These are phyloP conservation scores for Knoxia roxburghii DNA, from an alignment of 257 asterid species.

Conservation along the genomic window DNA sequence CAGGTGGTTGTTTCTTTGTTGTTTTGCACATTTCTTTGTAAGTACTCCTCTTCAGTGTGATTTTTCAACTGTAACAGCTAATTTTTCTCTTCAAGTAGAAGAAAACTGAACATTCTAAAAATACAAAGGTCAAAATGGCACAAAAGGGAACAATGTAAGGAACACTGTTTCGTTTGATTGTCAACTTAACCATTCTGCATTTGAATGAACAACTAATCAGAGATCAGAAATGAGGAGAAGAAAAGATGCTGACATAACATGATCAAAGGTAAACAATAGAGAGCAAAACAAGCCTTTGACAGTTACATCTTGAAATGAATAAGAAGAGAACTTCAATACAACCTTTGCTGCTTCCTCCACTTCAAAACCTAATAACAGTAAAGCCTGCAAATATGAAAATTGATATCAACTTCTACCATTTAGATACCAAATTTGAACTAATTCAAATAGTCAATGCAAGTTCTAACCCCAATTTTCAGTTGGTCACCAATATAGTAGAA, in stretches of 20 bases:
- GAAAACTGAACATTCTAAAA: background rate
- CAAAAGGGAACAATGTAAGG: background rate
- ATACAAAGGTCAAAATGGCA: background rate
- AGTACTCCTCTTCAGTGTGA: background rate
- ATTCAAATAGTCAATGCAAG: background rate
- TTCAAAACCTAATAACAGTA: conserved; percentile 70
- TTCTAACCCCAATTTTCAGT: background rate
- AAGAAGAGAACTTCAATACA: background rate
- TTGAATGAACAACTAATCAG: background rate
- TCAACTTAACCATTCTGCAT: background rate
- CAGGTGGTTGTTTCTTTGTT: background rate
- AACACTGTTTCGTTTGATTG: background rate
- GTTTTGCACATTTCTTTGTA: background rate
- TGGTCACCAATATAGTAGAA: background rate
- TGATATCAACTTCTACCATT: background rate
- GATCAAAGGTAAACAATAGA: background rate
- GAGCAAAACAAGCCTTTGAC: background rate
- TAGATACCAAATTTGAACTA: background rate
- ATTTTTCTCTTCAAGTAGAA: background rate
- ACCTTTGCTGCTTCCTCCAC: conserved; percentile 77
- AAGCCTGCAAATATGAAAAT: conserved; percentile 46
- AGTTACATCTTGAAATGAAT: background rate
- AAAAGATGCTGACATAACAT: no score
- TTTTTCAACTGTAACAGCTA: background rate
- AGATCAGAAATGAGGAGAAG: background rate